These are phyloP conservation scores for Craspedostauros australis DNA, from an alignment of 108 stramenopile genomes.

Conservation along the genomic window DNA sequence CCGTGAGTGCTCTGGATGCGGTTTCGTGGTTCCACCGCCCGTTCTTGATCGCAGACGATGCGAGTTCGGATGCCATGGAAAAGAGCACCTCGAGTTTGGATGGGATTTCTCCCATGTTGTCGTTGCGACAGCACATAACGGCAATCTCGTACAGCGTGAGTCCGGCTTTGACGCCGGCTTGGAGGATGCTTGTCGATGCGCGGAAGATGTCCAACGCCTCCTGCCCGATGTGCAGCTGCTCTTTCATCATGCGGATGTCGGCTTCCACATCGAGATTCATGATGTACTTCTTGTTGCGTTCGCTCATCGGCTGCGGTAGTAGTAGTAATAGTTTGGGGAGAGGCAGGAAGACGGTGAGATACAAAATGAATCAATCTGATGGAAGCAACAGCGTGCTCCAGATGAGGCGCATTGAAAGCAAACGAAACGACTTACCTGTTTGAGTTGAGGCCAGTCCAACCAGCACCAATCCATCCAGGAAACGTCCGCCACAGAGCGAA, in stretches of 20 bases:
- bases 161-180: slow-evolving; percentile 66
- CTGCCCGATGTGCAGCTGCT: slow-evolving; percentile 52
- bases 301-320: slow-evolving; percentile 47
- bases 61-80: slow-evolving; percentile 73
- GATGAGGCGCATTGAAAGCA: background rate
- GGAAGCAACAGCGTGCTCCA: background rate
- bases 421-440: slow-evolving; percentile 39
- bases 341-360: background rate
- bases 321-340: too few species aligned
- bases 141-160: slow-evolving; percentile 81
- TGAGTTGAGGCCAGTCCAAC: slow-evolving; percentile 95
- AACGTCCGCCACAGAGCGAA: slow-evolving; percentile 88
- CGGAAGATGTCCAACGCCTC: slow-evolving; percentile 76
- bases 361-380: background rate
- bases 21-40: slow-evolving; percentile 74
- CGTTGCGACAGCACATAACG: slow-evolving; percentile 76
- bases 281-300: slow-evolving; percentile 57
- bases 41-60: slow-evolving; percentile 64
- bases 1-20: slow-evolving; percentile 65
- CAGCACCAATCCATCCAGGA: slow-evolving; percentile 99
- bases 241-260: slow-evolving; percentile 57
- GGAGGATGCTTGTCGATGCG: slow-evolving; percentile 59
- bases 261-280: slow-evolving; percentile 65
- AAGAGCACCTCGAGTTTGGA: slow-evolving; percentile 70
- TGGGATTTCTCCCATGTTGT: slow-evolving; percentile 64